Percentiles rank a stretch among this genome's conserved stretches.
Conservation (phyloP, 768 basidiomycete genomes). For the Kondoa subrosea region DNA sequence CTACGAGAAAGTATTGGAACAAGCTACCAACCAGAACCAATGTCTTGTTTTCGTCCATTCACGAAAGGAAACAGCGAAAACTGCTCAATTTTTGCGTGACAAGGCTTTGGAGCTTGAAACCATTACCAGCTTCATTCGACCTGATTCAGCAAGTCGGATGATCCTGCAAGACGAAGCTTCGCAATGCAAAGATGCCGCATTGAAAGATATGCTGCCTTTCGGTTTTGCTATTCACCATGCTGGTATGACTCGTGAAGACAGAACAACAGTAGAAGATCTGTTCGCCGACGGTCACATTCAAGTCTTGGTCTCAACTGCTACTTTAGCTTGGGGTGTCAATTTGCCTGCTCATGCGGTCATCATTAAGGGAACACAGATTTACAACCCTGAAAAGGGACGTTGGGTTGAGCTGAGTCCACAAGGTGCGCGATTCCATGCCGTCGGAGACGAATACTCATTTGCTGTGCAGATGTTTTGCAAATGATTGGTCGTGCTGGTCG, state of each 20-base stretch:
- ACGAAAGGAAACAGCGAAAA: constrained; percentile 94
- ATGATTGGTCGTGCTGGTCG: constrained; percentile 97
- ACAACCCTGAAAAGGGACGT: constrained; percentile 93
- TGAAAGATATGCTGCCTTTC: constrained; percentile 81
- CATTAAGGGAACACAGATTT: constrained; percentile 99
- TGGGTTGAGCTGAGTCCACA: constrained; percentile 93
- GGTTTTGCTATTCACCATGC: constrained; percentile 97
- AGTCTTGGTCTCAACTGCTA: constrained; percentile 90
- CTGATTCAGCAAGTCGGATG: constrained; percentile 78
- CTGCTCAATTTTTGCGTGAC: constrained; percentile 82
- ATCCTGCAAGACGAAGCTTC: constrained; percentile 70
- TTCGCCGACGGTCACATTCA: constrained; percentile 84
- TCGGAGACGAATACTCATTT: neutral
- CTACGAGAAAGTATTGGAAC: constrained; percentile 95
- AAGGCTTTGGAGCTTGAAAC: constrained; percentile 93
- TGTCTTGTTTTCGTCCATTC: constrained; percentile 95
- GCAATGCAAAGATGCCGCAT: constrained; percentile 61
- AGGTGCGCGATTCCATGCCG: constrained; percentile 11
- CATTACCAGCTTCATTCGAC: constrained; percentile 85
- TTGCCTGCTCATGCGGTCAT: constrained; percentile 93
- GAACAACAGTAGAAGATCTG: constrained; percentile 79
- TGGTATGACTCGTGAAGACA: constrained; percentile 82
- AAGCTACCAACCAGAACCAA: constrained; percentile 64
- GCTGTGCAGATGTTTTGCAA: constrained; percentile 59
- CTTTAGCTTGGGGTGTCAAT: constrained; percentile 98